Conservation (phyloP, 2,329 filamentous ascomycete species). For the Fusarium sp. region DNA sequence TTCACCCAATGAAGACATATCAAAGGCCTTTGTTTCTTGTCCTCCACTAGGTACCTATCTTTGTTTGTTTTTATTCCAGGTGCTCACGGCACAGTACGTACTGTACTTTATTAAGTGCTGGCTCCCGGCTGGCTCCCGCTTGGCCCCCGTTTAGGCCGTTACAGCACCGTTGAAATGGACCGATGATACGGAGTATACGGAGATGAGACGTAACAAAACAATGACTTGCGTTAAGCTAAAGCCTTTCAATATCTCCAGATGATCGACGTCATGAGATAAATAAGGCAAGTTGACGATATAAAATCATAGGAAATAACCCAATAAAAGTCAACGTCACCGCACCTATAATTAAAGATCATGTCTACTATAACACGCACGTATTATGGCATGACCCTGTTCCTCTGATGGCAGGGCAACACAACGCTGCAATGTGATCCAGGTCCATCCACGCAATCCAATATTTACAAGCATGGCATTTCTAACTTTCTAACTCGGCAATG, state of each 20-base stretch:
- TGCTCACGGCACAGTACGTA: slow-evolving; percentile 5
- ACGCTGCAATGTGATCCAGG: slow-evolving; percentile 2
- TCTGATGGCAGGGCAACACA: slow-evolving; percentile 30
- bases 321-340: slow-evolving; percentile 12
- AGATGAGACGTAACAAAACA: slow-evolving; percentile 2
- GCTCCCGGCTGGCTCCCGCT: slow-evolving; percentile 33
- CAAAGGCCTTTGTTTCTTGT: not conserved
- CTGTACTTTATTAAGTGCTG: slow-evolving; percentile 21
- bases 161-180: slow-evolving; percentile 23
- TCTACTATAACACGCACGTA: slow-evolving; percentile 7
- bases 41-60: not conserved
- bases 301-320: not conserved
- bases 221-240: slow-evolving; percentile 6
- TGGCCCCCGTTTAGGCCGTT: slow-evolving; percentile 29
- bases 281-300: not conserved
- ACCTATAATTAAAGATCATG: slow-evolving; percentile 11
- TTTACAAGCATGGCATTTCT: slow-evolving; percentile 5
- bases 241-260: slow-evolving; percentile 1
- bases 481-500: slow-evolving; percentile 8
- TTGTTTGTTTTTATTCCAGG: slow-evolving; percentile 22
- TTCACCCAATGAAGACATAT: slow-evolving; percentile 7
- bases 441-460: slow-evolving; percentile 28
- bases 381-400: slow-evolving; percentile 2
- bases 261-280: slow-evolving; percentile 5
- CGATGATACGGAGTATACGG: slow-evolving; percentile 13